Conservation (phyloP, 2,329 filamentous ascomycete species). For the Talaromyces marneffei region DNA sequence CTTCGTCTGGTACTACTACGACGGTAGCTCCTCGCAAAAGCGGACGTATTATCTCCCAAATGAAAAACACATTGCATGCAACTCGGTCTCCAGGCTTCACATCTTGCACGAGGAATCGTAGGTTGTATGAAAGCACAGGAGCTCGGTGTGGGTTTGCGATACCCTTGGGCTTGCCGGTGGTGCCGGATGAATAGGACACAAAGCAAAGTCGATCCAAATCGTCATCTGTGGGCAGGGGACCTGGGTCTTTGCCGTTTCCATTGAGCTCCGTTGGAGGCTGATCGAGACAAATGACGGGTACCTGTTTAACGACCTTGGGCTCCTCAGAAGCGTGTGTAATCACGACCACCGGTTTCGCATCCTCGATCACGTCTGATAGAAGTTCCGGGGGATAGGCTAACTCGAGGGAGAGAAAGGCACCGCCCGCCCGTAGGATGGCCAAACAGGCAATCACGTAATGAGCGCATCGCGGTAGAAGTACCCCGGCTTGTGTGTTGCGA, state of each 20-base stretch:
- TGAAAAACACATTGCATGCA: slow-evolving; percentile 83
- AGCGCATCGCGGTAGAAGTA: slow-evolving; percentile 68
- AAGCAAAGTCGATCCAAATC: slow-evolving; percentile 71
- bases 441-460: slow-evolving; percentile 75
- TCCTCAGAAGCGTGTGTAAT: slow-evolving; percentile 62
- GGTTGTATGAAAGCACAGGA: slow-evolving; percentile 65
- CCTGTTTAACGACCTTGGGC: slow-evolving; percentile 56
- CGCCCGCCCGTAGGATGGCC: slow-evolving; percentile 70
- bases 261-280: slow-evolving; percentile 22
- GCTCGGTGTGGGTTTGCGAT: slow-evolving; percentile 75
- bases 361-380: slow-evolving; percentile 69
- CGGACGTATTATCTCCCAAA: slow-evolving; percentile 78
- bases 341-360: slow-evolving; percentile 65
- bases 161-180: slow-evolving; percentile 72
- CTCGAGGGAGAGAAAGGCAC: slow-evolving; percentile 74
- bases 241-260: slow-evolving; percentile 39
- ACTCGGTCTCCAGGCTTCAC: slow-evolving; percentile 67
- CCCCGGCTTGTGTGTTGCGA: slow-evolving; percentile 67
- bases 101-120: slow-evolving; percentile 66
- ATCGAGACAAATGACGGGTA: slow-evolving; percentile 61
- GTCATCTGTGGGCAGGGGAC: slow-evolving; percentile 54
- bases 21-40: slow-evolving; percentile 70
- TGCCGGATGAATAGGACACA: slow-evolving; percentile 75
- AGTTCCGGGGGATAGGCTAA: slow-evolving; percentile 70
- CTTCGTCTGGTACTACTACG: slow-evolving; percentile 67